These are phyloP conservation scores for Auriscalpium vulgare DNA, from an alignment of 768 basidiomycete genomes.

Conservation along the genomic window DNA sequence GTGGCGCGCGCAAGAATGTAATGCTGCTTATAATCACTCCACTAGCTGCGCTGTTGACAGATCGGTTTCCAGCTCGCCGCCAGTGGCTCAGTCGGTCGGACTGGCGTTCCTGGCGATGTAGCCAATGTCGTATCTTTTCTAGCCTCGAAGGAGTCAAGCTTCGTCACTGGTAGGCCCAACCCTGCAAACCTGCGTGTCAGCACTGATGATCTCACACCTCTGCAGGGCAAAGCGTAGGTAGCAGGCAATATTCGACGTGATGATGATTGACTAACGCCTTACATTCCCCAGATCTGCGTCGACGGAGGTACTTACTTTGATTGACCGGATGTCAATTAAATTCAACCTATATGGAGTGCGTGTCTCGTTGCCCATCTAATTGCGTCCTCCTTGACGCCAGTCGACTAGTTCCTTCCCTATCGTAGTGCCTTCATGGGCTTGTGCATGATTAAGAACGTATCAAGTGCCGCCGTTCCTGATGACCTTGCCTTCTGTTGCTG, in stretches of 20 bases:
- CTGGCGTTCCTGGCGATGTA: constrained; percentile 7
- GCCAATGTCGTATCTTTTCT: constrained; percentile 15
- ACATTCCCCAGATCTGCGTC: background rate
- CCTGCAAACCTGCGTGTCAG: background rate
- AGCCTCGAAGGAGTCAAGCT: constrained; percentile 9
- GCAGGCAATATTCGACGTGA: too few species aligned
- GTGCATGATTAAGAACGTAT: too few species aligned
- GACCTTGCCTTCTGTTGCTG: too few species aligned
- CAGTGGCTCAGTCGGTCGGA: background rate
- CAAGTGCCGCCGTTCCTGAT: too few species aligned
- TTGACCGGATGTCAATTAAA: background rate
- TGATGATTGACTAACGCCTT: background rate
- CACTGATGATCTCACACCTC: background rate
- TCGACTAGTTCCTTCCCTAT: too few species aligned
- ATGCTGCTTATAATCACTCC: background rate
- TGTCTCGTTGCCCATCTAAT: too few species aligned
- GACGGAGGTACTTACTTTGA: background rate
- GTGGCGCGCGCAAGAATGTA: constrained; percentile 1
- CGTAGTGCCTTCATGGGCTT: too few species aligned
- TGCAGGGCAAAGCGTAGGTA: background rate
- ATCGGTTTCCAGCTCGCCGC: too few species aligned
- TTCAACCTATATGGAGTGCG: too few species aligned
- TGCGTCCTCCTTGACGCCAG: too few species aligned
- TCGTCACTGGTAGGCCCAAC: constrained; percentile 9
- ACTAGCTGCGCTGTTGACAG: too few species aligned